Percentiles rank a stretch among this genome's conserved stretches.
Evolutionary conservation across 495 filamentous ascomycete species (phyloP).

Genomic region (Daldinia caldariorum): DNA sequence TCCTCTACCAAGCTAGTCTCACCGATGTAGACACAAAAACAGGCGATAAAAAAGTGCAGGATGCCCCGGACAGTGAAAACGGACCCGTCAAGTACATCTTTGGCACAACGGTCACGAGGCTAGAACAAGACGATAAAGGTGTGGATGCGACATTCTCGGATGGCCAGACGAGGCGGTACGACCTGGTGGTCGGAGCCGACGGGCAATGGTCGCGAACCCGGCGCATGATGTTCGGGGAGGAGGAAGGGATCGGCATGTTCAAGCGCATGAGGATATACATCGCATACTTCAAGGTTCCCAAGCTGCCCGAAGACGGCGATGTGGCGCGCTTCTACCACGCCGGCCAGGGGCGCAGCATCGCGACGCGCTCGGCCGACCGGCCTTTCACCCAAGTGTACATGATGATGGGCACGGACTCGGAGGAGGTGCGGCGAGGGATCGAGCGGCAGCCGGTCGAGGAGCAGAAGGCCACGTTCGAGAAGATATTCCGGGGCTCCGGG

Average conservation of each 20-base stretch:
- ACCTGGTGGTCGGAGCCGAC: conserved; percentile 63
- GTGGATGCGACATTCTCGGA: conserved; percentile 49
- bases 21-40: conserved; percentile 46
- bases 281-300: conserved; percentile 32
- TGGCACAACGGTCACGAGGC: conserved; percentile 3
- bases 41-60: neutral
- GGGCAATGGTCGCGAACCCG: conserved; percentile 58
- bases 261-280: conserved; percentile 29
- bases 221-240: conserved; percentile 47
- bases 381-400: conserved; percentile 41
- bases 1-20: conserved; percentile 58
- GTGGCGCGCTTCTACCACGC: conserved; percentile 36
- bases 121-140: conserved; percentile 34
- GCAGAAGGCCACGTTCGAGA: conserved; percentile 34
- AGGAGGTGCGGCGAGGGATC: conserved; percentile 9
- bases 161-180: conserved; percentile 49
- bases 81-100: conserved; percentile 41
- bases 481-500: conserved; percentile 24
- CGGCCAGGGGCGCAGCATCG: conserved; percentile 20
- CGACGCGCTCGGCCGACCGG: conserved; percentile 23
- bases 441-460: conserved; percentile 19
- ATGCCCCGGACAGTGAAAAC: neutral
- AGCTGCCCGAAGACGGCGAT: conserved; percentile 19
- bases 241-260: conserved; percentile 36
- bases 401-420: conserved; percentile 40